These are phyloP conservation scores for Fraxinus anomala DNA, from an alignment of 257 asterid species.

Conservation along the genomic window DNA sequence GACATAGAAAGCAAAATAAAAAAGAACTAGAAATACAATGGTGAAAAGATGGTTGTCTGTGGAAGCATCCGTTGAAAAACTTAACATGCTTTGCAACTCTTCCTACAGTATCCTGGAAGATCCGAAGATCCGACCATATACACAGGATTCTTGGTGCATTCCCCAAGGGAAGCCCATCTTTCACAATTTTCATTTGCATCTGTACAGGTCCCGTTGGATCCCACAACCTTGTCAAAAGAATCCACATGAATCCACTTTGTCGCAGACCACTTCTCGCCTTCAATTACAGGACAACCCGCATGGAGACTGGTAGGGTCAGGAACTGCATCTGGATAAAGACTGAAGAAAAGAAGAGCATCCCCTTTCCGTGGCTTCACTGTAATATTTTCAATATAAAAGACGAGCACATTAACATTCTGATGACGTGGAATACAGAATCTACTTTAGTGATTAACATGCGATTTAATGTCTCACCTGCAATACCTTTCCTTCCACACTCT, in stretches of 20 bases:
- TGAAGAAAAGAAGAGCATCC: conserved; percentile 88
- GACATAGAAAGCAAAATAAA: conserved; percentile 15
- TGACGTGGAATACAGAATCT: background rate
- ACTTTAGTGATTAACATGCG: conserved; percentile 7
- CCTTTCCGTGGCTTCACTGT: conserved; percentile 93
- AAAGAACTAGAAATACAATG: background rate
- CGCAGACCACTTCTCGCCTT: conserved; percentile 98
- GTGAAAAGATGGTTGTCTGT: background rate
- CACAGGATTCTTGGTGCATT: conserved; percentile 86
- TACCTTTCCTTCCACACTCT: conserved; percentile 85
- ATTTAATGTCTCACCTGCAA: conserved; percentile 63
- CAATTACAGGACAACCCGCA: conserved; percentile 93
- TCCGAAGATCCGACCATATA: conserved; percentile 87
- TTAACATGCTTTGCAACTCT: conserved; percentile 85
- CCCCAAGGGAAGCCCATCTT: conserved; percentile 93
- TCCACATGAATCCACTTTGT: conserved; percentile 97
- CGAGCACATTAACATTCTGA: conserved; percentile 13
- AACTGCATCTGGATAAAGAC: conserved; percentile 68
- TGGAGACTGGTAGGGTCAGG: conserved; percentile 85
- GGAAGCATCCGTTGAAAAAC: conserved; percentile 1
- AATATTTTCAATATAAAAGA: conserved; percentile 1
- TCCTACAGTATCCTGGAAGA: conserved; percentile 79
- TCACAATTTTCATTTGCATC: conserved; percentile 64
- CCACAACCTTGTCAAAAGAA: conserved; percentile 65
- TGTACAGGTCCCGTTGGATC: conserved; percentile 48